Conservation (phyloP, 768 basidiomycete genomes). For the Rhizopogon roseolus region DNA sequence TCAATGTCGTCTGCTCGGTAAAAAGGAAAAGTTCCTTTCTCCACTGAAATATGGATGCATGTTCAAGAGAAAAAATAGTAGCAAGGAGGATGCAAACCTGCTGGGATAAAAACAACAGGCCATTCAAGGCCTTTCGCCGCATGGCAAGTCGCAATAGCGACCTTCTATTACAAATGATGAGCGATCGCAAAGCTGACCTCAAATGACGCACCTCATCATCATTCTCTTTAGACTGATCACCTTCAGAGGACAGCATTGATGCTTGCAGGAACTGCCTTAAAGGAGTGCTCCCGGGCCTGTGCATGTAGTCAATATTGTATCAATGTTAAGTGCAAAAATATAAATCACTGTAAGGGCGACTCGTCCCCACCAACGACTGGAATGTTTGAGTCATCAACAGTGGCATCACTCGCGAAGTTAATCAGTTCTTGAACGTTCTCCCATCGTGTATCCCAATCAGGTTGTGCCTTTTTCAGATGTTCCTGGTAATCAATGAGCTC, state of each 20-base stretch:
- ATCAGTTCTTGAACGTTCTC: conserved; percentile 86
- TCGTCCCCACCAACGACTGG: neutral
- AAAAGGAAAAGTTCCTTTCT: conserved; percentile 72
- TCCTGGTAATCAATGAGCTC: conserved; percentile 60
- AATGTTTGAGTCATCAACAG: conserved; percentile 19
- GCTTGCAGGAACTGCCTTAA: conserved; percentile 71
- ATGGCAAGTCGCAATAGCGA: conserved; percentile 83
- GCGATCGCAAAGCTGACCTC: neutral
- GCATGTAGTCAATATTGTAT: neutral
- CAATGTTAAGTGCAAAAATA: neutral
- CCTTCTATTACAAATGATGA: conserved; percentile 46
- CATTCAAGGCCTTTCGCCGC: conserved; percentile 90
- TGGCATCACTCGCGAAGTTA: conserved; percentile 64
- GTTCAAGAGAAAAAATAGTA: neutral
- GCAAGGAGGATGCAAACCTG: conserved; percentile 36
- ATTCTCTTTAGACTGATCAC: conserved; percentile 55
- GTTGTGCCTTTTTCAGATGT: conserved; percentile 63
- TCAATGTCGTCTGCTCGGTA: conserved; percentile 67
- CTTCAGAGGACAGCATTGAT: conserved; percentile 80
- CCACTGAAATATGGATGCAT: conserved; percentile 38
- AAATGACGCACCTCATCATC: conserved; percentile 35
- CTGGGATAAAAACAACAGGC: conserved; percentile 82
- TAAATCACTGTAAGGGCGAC: neutral
- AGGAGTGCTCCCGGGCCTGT: conserved; percentile 42
- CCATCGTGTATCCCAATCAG: conserved; percentile 75